These are phyloP conservation scores for Claviceps digitariae DNA, from an alignment of 2,329 filamentous ascomycete species.

Conservation along the genomic window DNA sequence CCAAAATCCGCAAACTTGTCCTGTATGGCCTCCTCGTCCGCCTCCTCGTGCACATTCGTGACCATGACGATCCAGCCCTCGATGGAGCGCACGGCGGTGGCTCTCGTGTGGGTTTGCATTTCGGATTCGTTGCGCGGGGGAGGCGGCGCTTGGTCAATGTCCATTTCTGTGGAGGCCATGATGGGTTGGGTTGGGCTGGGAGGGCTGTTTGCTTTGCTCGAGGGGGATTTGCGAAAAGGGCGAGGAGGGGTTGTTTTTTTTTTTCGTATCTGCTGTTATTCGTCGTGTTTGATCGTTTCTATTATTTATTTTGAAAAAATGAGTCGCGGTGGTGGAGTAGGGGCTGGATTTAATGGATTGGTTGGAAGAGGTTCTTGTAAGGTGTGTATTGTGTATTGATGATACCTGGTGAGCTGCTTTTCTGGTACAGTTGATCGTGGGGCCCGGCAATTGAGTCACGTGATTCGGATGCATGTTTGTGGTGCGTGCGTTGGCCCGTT, in stretches of 20 bases:
- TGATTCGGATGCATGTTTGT: background rate
- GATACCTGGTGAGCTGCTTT: background rate
- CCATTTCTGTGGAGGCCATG: slow-evolving; percentile 48
- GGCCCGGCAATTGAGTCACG: background rate
- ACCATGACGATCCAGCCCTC: slow-evolving; percentile 83
- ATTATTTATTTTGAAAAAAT: too few relatives aligned
- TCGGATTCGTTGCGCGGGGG: slow-evolving; percentile 41
- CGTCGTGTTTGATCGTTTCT: too few relatives aligned
- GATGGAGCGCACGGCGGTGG: slow-evolving; percentile 72
- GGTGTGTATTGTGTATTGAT: too few relatives aligned
- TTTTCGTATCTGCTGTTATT: background rate
- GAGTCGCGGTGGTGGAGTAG: too few relatives aligned
- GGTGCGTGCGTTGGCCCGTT: too few relatives aligned
- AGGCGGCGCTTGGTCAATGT: slow-evolving; percentile 32
- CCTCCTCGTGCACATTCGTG: slow-evolving; percentile 79
- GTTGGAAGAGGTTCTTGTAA: background rate
- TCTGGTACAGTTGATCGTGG: background rate
- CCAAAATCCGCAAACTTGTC: slow-evolving; percentile 75
- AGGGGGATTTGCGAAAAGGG: background rate
- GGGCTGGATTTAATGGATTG: too few relatives aligned
- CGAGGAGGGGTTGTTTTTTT: background rate
- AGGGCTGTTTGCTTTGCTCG: too few relatives aligned
- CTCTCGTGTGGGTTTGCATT: slow-evolving; percentile 60
- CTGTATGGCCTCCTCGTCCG: slow-evolving; percentile 68
- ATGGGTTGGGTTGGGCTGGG: background rate